Percentiles rank a stretch among this genome's conserved stretches.
phyloP scores from a whole-genome alignment of 148 eudicot species.

The Heliosperma pusillum region DNA sequence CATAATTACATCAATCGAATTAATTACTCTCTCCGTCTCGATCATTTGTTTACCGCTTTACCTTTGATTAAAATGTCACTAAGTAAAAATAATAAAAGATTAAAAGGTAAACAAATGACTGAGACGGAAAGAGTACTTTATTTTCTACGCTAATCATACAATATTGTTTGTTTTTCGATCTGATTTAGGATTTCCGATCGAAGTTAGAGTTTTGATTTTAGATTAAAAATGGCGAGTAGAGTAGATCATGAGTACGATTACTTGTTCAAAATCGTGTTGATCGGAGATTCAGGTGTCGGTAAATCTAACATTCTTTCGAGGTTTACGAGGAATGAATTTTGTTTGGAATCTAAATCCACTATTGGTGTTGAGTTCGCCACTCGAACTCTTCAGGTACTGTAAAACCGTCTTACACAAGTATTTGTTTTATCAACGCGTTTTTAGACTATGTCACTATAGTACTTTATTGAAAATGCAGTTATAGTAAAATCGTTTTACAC shows the following conservation, averaged over 20 bases:
- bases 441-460: no score
- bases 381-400: conserved; percentile 57
- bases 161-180: conserved; percentile 23
- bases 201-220: conserved; percentile 13
- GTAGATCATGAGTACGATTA: conserved; percentile 76
- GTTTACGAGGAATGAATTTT: conserved; percentile 71
- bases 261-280: conserved; percentile 69
- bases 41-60: no score
- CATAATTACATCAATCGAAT: background rate
- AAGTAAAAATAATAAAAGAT: no score
- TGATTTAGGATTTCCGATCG: conserved; percentile 27
- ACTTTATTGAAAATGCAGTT: no score
- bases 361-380: conserved; percentile 77
- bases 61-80: no score
- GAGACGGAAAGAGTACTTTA: no score
- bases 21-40: background rate
- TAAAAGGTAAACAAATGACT: no score
- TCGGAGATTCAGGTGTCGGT: conserved; percentile 73
- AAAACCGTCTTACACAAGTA: background rate
- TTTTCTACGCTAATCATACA: background rate
- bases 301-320: conserved; percentile 69
- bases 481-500: no score
- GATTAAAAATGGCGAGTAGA: conserved; percentile 45
- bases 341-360: conserved; percentile 72
- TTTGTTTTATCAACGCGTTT: background rate